Base-by-base conservation (phyloP, 495 filamentous ascomycete species). In the Cercophora newfieldiana region DNA sequence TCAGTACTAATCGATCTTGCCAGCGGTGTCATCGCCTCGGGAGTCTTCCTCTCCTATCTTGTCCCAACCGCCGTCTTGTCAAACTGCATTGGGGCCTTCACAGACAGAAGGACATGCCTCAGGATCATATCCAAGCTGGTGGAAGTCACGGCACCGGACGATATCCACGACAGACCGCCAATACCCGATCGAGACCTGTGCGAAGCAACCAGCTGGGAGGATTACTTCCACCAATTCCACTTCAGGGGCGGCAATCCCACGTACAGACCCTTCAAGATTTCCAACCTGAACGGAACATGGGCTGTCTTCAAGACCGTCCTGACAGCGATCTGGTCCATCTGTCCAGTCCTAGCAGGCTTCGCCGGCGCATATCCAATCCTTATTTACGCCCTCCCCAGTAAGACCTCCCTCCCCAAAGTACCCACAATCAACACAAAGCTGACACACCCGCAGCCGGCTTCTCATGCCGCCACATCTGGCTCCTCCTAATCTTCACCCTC, bases 81-180 rank as follows among this genome's bases (percentile, higher is more conserved):
- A 24, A 66, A 59, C 26, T 51, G 22, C 37, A 26, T 66, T n/a
- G 63, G 63, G 3, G 63, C 44, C 18, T 66, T 59, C 56, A 66
- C 63, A 5, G 48, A 31, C 14, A 31, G 63, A 0, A 31, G 63
- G 24, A 59, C 16, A 6, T 28, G 31, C 7, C 2, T 66, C 1
- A 44, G n/a, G 3, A 59, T 66, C 56, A 50, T 66, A 26, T 31
- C 44, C 24, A 18, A 55, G 33, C 47, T 66, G 4, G 56, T 66
- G 10, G 22, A 61, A 4, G 22, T 24, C 47, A 29, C 59, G 6
- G 33, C 37, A 28, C 59, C 59, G 24, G 1, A 16, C 19, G 59
- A 29, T 24, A 49, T 31, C 29, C 26, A 26, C 26, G 16, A n/a
- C 25, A 53, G 24, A 33, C 22, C 18, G 7, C 24, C 25, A 28